phyloP scores from a whole-genome alignment of 495 filamentous ascomycete genomes.

The Glutinoglossum americanum region DNA sequence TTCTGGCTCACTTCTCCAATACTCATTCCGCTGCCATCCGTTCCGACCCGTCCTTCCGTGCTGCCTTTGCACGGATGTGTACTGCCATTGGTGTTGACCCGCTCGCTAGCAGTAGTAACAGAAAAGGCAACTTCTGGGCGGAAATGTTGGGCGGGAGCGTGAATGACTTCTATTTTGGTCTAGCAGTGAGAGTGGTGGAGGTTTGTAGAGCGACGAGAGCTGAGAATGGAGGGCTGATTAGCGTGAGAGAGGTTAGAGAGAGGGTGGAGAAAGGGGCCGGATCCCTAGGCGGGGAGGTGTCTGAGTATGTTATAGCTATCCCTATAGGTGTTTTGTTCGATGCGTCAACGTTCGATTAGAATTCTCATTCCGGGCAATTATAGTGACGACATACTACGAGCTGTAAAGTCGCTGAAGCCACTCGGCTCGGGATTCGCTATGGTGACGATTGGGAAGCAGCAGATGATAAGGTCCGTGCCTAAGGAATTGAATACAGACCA shows the following conservation, averaged over 20 bases:
- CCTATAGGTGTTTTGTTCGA: neutral
- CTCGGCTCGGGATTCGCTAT: constrained; percentile 75
- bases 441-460: constrained; percentile 54
- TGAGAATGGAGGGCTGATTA: constrained; percentile 85
- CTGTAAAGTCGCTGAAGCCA: constrained; percentile 70
- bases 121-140: constrained; percentile 60
- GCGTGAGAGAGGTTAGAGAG: constrained; percentile 58
- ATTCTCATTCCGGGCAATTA: neutral
- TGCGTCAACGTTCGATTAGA: neutral
- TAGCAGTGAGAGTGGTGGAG: constrained; percentile 84
- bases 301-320: constrained; percentile 13
- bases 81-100: constrained; percentile 92
- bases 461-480: constrained; percentile 80
- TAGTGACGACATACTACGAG: constrained; percentile 78
- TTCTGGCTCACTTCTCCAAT: constrained; percentile 82
- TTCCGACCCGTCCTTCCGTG: constrained; percentile 81
- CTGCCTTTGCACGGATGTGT: constrained; percentile 97
- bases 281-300: constrained; percentile 47
- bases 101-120: constrained; percentile 34
- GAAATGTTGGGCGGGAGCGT: constrained; percentile 78
- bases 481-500: constrained; percentile 96
- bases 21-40: constrained; percentile 89
- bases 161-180: constrained; percentile 96
- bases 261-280: constrained; percentile 39
- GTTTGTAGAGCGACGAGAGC: constrained; percentile 68